Evolutionary conservation across 768 basidiomycete species (phyloP), one percentile per base, ranked within the genome.

Genomic region (Hortiboletus campestris): DNA sequence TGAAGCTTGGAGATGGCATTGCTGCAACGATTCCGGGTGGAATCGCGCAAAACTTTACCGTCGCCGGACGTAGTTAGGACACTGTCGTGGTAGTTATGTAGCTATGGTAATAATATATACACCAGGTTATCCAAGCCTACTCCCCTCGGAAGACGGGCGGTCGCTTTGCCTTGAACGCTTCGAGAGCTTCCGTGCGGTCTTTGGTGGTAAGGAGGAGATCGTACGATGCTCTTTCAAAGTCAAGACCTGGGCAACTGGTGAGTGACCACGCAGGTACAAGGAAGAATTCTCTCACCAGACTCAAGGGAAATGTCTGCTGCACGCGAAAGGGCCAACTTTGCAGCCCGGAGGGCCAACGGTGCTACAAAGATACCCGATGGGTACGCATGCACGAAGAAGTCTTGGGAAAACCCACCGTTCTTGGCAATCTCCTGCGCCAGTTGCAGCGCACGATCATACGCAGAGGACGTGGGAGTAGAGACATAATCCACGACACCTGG

Each of bases 151-250:
- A 96, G 32, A 84, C 70, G 0, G 94, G 91, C 12, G 73, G 72
- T 40, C 94, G 77, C 70, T 94, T 95, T 72, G 90, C 89, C 63
- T 80, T 85, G 75, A 96, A 97, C 14, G 94, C 94, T 49, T 83
- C 73, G 38, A 97, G 75, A 4, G 94, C 94, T 72, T 98, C 94
- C 7, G 79, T 61, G 19, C 94, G 82, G 69, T 98, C 94, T 59
- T 83, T 78, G 8, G 80, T 86, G 34, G 79, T 77, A 20, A 97
- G 76, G 19, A 98, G 77, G 3, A 82, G 80, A 60, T 96, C 89
- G 57, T 98, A 98, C 13, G 89, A 84, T 6, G 85, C 84, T 35
- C 89, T 80, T 70, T 97, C 94, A 58, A 95, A 91, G 68, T 95
- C 91, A n/a, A 98, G 79, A n/a, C 91, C 92, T 84, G 58, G 14